A percentile compares a stretch with the other conserved stretches of the same genome.
phyloP scores from a whole-genome alignment of 2,329 filamentous ascomycete genomes.

The Nemania sp. region DNA sequence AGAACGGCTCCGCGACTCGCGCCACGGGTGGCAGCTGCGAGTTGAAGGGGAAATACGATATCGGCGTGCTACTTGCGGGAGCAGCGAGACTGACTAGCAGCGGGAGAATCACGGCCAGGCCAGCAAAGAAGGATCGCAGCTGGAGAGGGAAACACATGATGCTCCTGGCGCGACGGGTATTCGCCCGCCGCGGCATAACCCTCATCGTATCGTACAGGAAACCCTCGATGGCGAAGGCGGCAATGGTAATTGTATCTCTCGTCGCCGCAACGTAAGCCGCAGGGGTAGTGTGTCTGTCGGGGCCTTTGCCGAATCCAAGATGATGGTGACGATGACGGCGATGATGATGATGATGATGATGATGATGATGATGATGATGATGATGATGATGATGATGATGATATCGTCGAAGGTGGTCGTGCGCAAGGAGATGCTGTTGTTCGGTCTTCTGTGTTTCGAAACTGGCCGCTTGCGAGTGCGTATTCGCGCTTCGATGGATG shows the following conservation, averaged over 20 bases:
- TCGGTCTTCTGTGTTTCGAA: background rate
- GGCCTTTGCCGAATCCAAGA: background rate
- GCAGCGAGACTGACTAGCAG: conserved; percentile 32
- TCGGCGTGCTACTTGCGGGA: conserved; percentile 46
- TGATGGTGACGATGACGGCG: too few species aligned
- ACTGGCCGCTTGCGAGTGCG: conserved; percentile 3
- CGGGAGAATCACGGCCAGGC: conserved; percentile 13
- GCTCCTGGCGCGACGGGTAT: conserved; percentile 10
- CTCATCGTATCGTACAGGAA: conserved; percentile 21
- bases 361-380: too few species aligned
- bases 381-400: too few species aligned
- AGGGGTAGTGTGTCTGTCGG: background rate
- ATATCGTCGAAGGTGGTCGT: background rate
- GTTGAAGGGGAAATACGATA: conserved; percentile 73
- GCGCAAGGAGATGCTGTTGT: too few species aligned
- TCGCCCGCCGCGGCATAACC: conserved; percentile 13
- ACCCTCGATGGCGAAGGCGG: background rate
- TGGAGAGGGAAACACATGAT: background rate
- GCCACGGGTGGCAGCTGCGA: conserved; percentile 83
- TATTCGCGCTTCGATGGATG: conserved; percentile 5
- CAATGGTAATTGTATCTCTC: background rate
- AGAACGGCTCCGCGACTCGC: conserved; percentile 67
- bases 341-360: too few species aligned
- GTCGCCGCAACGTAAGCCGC: conserved; percentile 6
- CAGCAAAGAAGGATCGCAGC: background rate